Conservation (phyloP, 805 yeast species). For the Saturnispora dispora region DNA sequence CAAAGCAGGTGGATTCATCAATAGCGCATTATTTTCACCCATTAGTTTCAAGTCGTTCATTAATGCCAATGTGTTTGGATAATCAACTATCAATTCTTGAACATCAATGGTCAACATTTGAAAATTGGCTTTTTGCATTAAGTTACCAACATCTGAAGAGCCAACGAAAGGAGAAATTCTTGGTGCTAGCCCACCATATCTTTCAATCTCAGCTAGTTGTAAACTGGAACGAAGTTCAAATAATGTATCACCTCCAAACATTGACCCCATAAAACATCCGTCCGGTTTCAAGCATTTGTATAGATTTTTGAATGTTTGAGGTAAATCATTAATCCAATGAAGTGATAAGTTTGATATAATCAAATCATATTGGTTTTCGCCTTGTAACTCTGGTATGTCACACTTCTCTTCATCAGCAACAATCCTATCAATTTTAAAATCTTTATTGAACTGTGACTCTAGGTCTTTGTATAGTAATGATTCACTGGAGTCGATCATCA, state of each 20-base stretch:
- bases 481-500: constrained; percentile 59
- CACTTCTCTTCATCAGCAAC: constrained; percentile 64
- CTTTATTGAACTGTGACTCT: constrained; percentile 33
- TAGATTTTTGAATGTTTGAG: constrained; percentile 47
- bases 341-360: constrained; percentile 63
- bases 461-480: constrained; percentile 46
- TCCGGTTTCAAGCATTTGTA: constrained; percentile 61
- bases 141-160: constrained; percentile 63
- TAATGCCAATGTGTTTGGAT: constrained; percentile 60
- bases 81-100: constrained; percentile 72
- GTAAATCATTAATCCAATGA: constrained; percentile 87
- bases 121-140: constrained; percentile 69
- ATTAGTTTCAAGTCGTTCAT: constrained; percentile 65
- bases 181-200: constrained; percentile 73
- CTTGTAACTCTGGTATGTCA: constrained; percentile 32
- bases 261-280: constrained; percentile 71
- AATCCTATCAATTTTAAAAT: constrained; percentile 39
- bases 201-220: constrained; percentile 75
- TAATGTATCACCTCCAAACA: constrained; percentile 80
- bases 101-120: constrained; percentile 75
- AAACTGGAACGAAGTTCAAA: constrained; percentile 72
- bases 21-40: constrained; percentile 73
- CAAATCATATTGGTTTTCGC: constrained; percentile 47
- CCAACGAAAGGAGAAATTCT: constrained; percentile 75
- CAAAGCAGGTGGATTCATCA: constrained; percentile 30